Base-by-base conservation (phyloP, 495 filamentous ascomycete genomes). In the Penicillium psychrofluorescens region DNA sequence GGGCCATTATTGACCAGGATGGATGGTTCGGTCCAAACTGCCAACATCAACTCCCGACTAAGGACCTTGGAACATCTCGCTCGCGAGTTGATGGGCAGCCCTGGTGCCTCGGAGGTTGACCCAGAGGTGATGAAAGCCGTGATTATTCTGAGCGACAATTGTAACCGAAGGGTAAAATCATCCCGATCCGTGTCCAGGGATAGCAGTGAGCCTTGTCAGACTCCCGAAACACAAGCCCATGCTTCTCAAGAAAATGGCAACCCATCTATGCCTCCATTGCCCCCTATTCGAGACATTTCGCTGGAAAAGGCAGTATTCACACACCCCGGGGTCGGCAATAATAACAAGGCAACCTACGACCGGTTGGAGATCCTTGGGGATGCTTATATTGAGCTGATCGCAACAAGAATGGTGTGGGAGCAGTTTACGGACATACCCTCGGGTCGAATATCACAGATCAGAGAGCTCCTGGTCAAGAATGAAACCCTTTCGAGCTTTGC, bases 311-410 rank as follows among this genome's bases (percentile, higher is more conserved):
- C 78, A 27, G 77, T 80, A n/a, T 83, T 90, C 55, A 87, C 77
- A 7, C 86, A 90, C 54, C 64, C 70, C 1, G 80, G 76, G 7
- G 61, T 68, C 42, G 59, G 55, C 16, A 55, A 56, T 11, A 55
- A 63, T 29, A 49, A 46, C 15, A 43, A 49, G 35, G 39, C 56
- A 34, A 71, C 62, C 44, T 89, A 88, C 56, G 84, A 89, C 48
- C 69, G 78, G 9, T 72, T 89, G 27, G 86, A 90, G 61, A 81
- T 86, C 57, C 68, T 90, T 29, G 86, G 86, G 4, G 86, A 90
- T 56, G 79, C 81, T 4, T 89, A 87, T 47, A 64, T 88, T 29
- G 80, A 89, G 44, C 61, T 86, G 11, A 78, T 85, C 38, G 74
- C 84, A 38, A 80, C 83, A 2, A 75, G 72, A 16, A 63, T 86